Base-by-base conservation (phyloP, 148 eudicot genomes). In the Nepenthes gracilis region DNA sequence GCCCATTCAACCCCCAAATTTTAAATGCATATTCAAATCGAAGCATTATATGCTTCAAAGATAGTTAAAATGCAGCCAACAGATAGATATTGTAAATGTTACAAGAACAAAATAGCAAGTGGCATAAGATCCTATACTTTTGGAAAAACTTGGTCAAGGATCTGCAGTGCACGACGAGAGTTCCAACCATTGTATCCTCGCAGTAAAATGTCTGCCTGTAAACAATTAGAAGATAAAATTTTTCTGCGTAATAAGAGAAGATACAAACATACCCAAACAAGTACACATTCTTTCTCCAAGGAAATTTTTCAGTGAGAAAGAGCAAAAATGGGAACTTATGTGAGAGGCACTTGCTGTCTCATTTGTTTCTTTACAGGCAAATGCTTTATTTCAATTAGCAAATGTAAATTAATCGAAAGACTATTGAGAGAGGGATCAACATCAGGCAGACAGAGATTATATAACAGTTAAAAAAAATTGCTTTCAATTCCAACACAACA, bases 161-260 rank as follows among this genome's bases (percentile, higher is more conserved):
- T 78, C 65, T 82, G 57, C 64, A 93, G 54, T 64, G 96, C 98
- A 36, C 87, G 84, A 23, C 96, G 77, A 56, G 98, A 88, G 66
- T 88, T 93, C 98, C 98, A 93, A 36, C 89, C 83, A 58, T 65
- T 64, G 81, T 93, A 93, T 67, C 98, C 98, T 57, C 98, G 80
- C 50, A 83, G 72, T 15, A 88, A 60, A 56, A 93, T 75, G 74
- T 93, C 98, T 15, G 92, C 98, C 98, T 93, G 70, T 54, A 68
- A 54, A 0, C 54, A 33, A 52, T 54, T 47, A 66, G 2, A 57
- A 60, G 51, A 57, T 14, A 72, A 52, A 14, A 33, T 72, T 23
- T 23, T 23, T 23, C 23, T 23, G 23, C 23, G 23, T 23, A 23
- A 23, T 23, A 23, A 23, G 0, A 23, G 23, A 23, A 23, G 23